Conservation (phyloP, 768 basidiomycete species). For the Lactarius quietus region DNA sequence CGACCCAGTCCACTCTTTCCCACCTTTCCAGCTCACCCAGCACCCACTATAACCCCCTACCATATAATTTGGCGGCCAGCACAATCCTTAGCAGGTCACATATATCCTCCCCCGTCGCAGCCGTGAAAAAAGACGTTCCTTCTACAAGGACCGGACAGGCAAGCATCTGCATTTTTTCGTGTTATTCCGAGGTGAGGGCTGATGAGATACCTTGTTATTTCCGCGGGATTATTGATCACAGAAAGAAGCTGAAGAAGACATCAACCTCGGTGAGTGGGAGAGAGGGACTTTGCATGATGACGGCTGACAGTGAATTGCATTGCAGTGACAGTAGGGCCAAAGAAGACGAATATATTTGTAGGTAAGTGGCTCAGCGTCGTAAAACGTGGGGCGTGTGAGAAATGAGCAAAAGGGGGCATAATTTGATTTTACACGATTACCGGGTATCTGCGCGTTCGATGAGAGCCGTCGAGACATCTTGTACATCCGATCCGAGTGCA, state of each 20-base stretch:
- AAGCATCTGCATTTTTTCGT: neutral
- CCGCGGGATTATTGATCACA: slow-evolving; percentile 17
- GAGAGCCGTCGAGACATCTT: neutral
- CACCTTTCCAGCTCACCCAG: slow-evolving; percentile 16
- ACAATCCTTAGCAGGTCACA: slow-evolving; percentile 6
- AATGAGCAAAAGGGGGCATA: slow-evolving; percentile 9
- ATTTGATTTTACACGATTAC: slow-evolving; percentile 20
- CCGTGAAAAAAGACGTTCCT: slow-evolving; percentile 3
- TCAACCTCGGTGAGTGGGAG: slow-evolving; percentile 11
- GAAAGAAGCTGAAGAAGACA: slow-evolving; percentile 14
- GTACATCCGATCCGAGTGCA: slow-evolving; percentile 10
- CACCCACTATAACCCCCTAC: slow-evolving; percentile 12
- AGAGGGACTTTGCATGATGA: neutral
- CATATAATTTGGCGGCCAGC: slow-evolving; percentile 14
- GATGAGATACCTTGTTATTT: slow-evolving; percentile 12
- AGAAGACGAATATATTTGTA: slow-evolving; percentile 10
- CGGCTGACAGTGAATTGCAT: neutral
- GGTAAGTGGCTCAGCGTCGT: slow-evolving; percentile 32
- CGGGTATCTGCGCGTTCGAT: slow-evolving; percentile 20
- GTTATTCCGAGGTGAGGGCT: slow-evolving; percentile 14
- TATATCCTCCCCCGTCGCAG: neutral
- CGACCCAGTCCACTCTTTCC: slow-evolving; percentile 25
- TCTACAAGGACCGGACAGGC: slow-evolving; percentile 9
- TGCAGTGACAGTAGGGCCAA: slow-evolving; percentile 7
- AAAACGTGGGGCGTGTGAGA: slow-evolving; percentile 44